A percentile compares a stretch with the other conserved stretches of the same genome.
These are phyloP conservation scores for Alternaria longipes DNA, from an alignment of 2,329 filamentous ascomycete genomes.

Conservation along the genomic window DNA sequence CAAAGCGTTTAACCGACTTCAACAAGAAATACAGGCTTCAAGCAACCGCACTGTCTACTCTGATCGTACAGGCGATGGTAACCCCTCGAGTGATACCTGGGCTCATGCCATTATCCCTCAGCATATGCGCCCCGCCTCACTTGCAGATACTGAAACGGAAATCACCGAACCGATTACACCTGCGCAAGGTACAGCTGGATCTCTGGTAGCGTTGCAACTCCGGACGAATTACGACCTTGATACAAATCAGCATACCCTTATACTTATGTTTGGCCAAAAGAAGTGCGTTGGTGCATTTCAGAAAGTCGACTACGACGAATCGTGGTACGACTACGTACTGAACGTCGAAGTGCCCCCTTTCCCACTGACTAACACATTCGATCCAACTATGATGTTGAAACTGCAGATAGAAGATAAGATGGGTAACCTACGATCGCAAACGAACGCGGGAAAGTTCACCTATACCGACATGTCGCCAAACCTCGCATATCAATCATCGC, in stretches of 20 bases:
- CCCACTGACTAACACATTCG: slow-evolving; percentile 63
- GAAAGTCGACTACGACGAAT: slow-evolving; percentile 67
- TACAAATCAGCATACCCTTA: slow-evolving; percentile 63
- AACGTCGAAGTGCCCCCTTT: slow-evolving; percentile 76
- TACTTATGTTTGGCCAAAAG: slow-evolving; percentile 83
- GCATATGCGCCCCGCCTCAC: slow-evolving; percentile 47
- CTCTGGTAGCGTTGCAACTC: slow-evolving; percentile 77
- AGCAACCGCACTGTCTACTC: too few relatives aligned
- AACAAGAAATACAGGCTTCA: too few relatives aligned
- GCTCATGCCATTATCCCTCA: too few relatives aligned
- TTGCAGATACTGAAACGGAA: slow-evolving; percentile 60
- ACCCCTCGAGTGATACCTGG: too few relatives aligned
- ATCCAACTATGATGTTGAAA: slow-evolving; percentile 66
- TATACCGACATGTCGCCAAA: slow-evolving; percentile 62
- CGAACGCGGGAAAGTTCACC: slow-evolving; percentile 69
- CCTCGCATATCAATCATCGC: slow-evolving; percentile 42
- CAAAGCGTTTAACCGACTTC: too few relatives aligned
- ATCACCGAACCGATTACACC: slow-evolving; percentile 73
- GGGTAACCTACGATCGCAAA: slow-evolving; percentile 59
- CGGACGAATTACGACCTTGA: slow-evolving; percentile 77
- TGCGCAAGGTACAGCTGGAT: slow-evolving; percentile 71
- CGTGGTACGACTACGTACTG: slow-evolving; percentile 74
- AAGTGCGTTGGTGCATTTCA: slow-evolving; percentile 73
- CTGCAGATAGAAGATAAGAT: slow-evolving; percentile 68
- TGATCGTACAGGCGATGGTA: too few relatives aligned